Conservation (phyloP, 495 filamentous ascomycete genomes). For the Xylaria acuta region DNA sequence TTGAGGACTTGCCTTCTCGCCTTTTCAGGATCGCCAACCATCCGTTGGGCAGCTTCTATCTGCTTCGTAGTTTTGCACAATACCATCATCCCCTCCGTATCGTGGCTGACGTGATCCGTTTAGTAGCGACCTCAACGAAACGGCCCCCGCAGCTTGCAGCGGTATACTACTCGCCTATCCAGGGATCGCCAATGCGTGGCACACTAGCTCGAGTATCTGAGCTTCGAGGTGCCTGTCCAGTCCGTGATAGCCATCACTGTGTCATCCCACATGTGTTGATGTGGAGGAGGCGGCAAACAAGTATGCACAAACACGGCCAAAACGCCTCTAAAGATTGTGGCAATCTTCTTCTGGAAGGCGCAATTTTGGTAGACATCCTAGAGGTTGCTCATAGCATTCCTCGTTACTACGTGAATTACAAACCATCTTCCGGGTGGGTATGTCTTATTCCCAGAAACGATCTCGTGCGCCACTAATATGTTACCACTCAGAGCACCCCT, state of each 20-base stretch:
- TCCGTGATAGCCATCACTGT: not conserved
- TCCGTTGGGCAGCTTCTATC: not conserved
- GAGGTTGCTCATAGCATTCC: not conserved
- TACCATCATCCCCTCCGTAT: not conserved
- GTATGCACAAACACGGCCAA: not conserved
- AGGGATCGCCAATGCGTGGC: not conserved
- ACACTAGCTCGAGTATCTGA: not conserved
- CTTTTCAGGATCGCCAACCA: not conserved
- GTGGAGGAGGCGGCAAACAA: not conserved
- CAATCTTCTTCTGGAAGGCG: not conserved
- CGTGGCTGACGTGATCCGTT: not conserved
- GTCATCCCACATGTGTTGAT: not conserved
- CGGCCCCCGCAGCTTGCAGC: not conserved
- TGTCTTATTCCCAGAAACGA: not conserved
- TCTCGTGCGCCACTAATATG: not conserved
- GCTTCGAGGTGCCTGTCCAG: not conserved
- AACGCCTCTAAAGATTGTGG: not conserved
- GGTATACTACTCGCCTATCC: not conserved
- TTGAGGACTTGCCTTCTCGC: not conserved
- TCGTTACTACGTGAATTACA: not conserved
- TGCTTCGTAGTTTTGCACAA: not conserved
- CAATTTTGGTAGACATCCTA: not conserved
- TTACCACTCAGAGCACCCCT: not conserved
- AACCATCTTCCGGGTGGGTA: not conserved
- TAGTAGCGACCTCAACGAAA: not conserved